Conservation (phyloP, 78 protist species). For the Dictyostelium capitatum region DNA sequence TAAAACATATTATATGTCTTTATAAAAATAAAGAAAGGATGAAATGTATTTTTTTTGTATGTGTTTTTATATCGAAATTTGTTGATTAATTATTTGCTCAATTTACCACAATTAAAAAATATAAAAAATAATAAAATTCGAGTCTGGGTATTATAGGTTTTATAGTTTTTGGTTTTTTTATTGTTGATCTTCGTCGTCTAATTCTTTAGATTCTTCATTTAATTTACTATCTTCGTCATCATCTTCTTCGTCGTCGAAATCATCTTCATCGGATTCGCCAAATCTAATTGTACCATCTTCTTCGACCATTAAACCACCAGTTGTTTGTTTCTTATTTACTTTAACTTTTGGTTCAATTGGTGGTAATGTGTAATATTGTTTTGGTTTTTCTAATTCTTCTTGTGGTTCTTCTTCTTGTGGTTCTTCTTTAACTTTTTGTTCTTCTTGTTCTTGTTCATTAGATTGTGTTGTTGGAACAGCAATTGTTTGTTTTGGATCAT, state of each 20-base stretch:
- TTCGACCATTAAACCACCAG: conserved; percentile 44
- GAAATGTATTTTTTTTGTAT: neutral
- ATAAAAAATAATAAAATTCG: too few species aligned
- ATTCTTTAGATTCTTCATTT: too few species aligned
- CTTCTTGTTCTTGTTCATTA: neutral
- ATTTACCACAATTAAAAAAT: too few species aligned
- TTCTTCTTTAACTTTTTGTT: neutral
- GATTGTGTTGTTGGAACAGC: neutral
- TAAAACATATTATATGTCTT: too few species aligned
- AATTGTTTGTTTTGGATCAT: neutral
- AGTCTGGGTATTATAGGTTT: neutral
- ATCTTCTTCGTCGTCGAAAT: conserved; percentile 13
- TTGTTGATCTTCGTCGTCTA: neutral
- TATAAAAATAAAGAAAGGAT: too few species aligned
- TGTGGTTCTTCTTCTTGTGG: neutral
- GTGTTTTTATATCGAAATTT: neutral
- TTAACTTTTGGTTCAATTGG: conserved; percentile 19
- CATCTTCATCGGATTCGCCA: neutral
- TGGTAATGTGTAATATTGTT: conserved; percentile 5
- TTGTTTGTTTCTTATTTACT: neutral
- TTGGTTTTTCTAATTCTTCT: conserved; percentile 9
- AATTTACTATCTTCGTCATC: neutral
- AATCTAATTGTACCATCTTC: conserved; percentile 74
- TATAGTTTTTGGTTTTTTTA: neutral
- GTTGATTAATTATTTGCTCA: too few species aligned